phyloP scores from a whole-genome alignment of 2,329 filamentous ascomycete species.

The Colletotrichum sp. region DNA sequence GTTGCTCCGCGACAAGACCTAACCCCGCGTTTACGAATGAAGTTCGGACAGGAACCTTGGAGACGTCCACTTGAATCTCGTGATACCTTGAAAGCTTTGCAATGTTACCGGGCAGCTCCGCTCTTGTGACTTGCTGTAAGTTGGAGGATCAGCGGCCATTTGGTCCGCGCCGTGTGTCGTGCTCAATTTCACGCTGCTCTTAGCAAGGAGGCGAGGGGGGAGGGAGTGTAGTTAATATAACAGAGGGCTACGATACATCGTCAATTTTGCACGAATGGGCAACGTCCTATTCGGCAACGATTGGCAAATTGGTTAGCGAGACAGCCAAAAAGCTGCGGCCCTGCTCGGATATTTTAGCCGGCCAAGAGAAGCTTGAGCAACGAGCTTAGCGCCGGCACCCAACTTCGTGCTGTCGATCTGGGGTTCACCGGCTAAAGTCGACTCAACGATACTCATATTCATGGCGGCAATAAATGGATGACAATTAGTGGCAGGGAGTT shows the following conservation, averaged over 20 bases:
- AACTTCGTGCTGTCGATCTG: neutral
- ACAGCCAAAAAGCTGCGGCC: neutral
- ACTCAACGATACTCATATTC: neutral
- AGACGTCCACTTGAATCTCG: neutral
- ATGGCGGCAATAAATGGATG: neutral
- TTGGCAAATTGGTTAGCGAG: neutral
- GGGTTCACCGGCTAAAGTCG: slow-evolving; percentile 1
- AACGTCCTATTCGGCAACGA: neutral
- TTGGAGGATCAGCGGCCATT: neutral
- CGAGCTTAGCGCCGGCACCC: neutral
- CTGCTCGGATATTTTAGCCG: neutral
- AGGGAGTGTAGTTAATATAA: neutral
- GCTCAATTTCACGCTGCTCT: neutral
- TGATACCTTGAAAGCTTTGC: neutral
- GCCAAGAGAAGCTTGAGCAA: neutral
- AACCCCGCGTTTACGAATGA: neutral
- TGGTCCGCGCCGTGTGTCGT: neutral
- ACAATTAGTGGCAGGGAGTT: no score
- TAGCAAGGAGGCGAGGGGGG: neutral
- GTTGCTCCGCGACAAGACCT: neutral
- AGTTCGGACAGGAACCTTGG: neutral
- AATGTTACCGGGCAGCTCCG: neutral
- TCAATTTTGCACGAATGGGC: neutral
- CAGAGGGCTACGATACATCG: neutral
- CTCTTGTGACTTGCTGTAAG: neutral